A percentile compares a stretch with the other conserved stretches of the same genome.
Evolutionary conservation across 768 basidiomycete species (phyloP).

Genomic region (Boletus subcaerulescens): DNA sequence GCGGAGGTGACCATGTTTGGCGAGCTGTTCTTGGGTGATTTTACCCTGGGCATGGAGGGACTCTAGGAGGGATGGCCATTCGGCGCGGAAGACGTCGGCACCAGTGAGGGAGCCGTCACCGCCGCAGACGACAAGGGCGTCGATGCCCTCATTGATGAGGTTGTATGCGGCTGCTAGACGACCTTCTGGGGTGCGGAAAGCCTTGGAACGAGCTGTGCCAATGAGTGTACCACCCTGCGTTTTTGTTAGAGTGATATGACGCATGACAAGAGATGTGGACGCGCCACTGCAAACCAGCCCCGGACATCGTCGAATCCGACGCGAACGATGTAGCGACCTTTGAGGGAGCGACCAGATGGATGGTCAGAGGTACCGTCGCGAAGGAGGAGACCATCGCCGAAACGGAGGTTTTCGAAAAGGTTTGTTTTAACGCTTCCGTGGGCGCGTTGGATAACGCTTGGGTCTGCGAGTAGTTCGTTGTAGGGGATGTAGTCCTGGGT

Average conservation of each 20-base stretch:
- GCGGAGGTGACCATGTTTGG: slow-evolving; percentile 77
- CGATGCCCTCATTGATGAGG: slow-evolving; percentile 94
- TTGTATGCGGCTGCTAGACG: slow-evolving; percentile 85
- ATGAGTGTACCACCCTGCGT: slow-evolving; percentile 88
- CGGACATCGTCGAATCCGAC: slow-evolving; percentile 99
- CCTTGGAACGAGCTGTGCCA: slow-evolving; percentile 83
- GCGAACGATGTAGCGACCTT: slow-evolving; percentile 88
- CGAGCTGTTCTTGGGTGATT: slow-evolving; percentile 72
- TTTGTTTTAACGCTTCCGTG: slow-evolving; percentile 4
- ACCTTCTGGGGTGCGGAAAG: slow-evolving; percentile 86
- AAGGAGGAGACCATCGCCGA: slow-evolving; percentile 75
- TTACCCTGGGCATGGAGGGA: slow-evolving; percentile 66
- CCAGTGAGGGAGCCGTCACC: slow-evolving; percentile 97
- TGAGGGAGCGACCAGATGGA: slow-evolving; percentile 66
- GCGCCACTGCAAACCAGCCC: slow-evolving; percentile 88
- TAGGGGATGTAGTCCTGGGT: slow-evolving; percentile 26
- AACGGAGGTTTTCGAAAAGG: slow-evolving; percentile 70
- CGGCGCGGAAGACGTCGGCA: slow-evolving; percentile 87
- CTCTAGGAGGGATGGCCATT: slow-evolving; percentile 85
- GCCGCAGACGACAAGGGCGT: slow-evolving; percentile 94
- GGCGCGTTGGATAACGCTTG: no score
- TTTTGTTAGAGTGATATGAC: background rate
- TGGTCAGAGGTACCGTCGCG: slow-evolving; percentile 82
- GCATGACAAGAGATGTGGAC: slow-evolving; percentile 16
- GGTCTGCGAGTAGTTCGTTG: no score